Evolutionary conservation across 148 eudicot species (phyloP).

Genomic region (Persicaria maculosa): DNA sequence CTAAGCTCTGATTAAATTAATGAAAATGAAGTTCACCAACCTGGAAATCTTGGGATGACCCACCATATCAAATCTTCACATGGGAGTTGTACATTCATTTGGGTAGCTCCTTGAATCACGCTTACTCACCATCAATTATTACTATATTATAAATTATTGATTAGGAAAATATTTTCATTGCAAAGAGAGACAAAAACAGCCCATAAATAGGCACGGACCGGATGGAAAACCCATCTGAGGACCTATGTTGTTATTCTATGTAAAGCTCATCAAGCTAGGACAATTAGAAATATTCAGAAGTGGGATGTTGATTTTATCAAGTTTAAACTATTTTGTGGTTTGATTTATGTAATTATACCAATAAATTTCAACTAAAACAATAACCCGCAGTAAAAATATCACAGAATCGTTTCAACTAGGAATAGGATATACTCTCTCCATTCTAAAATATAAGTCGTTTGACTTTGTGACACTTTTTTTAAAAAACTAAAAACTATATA

Average conservation of each 20-base stretch:
- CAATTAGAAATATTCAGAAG: neutral
- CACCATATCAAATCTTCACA: slow-evolving; percentile 1
- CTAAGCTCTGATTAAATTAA: neutral
- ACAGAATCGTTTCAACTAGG: neutral
- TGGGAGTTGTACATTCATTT: neutral
- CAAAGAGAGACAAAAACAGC: neutral
- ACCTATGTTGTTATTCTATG: neutral
- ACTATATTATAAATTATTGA: neutral
- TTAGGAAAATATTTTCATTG: neutral
- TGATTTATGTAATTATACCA: neutral
- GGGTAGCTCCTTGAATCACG: neutral
- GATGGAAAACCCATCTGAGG: neutral
- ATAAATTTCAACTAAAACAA: neutral
- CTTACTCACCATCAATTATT: neutral
- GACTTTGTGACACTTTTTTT: too few species aligned
- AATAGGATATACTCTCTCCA: too few species aligned
- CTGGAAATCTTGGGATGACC: neutral
- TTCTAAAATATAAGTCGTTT: too few species aligned
- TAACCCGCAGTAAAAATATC: neutral
- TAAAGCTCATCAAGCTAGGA: neutral
- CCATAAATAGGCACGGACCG: neutral
- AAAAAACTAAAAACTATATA: too few species aligned
- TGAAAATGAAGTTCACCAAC: neutral
- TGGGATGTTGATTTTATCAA: slow-evolving; percentile 4
- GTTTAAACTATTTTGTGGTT: neutral